A percentile compares a stretch with the other conserved stretches of the same genome.
Conservation (phyloP, 805 yeast species). For the Cyberlindnera sargentensis region DNA sequence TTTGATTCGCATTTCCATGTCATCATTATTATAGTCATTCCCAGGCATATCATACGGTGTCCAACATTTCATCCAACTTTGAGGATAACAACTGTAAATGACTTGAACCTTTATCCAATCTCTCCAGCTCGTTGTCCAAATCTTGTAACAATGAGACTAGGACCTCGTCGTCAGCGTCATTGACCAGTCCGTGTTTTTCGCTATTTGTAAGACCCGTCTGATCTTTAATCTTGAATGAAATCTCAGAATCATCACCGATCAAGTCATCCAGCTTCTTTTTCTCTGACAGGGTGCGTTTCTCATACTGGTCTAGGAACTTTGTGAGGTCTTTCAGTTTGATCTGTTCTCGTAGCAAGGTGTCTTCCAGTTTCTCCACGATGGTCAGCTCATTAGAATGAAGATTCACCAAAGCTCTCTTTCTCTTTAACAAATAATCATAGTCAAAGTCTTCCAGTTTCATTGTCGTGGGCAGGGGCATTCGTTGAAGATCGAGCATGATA, state of each 20-base stretch:
- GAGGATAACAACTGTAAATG: constrained; percentile 7
- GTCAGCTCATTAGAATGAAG: constrained; percentile 15
- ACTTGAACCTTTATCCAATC: constrained; percentile 8
- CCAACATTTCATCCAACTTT: constrained; percentile 7
- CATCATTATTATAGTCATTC: no score
- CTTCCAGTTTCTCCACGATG: constrained; percentile 11
- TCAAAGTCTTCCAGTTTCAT: constrained; percentile 13
- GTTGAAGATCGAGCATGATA: constrained; percentile 5
- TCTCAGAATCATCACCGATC: constrained; percentile 2
- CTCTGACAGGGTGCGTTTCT: constrained; percentile 8
- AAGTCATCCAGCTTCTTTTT: constrained; percentile 5
- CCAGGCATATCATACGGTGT: neutral
- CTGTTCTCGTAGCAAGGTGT: constrained; percentile 6
- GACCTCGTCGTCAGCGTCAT: constrained; percentile 4
- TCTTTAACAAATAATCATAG: constrained; percentile 16
- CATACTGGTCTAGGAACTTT: constrained; percentile 10
- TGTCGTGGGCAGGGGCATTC: constrained; percentile 12
- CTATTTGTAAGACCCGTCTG: neutral
- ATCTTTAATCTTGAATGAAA: neutral
- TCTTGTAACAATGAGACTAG: constrained; percentile 8
- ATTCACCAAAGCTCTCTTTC: constrained; percentile 11
- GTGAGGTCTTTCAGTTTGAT: constrained; percentile 6
- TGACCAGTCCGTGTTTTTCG: neutral
- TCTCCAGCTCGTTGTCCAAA: constrained; percentile 10
- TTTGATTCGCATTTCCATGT: no score